Evolutionary conservation across 2,329 filamentous ascomycete species (phyloP), one percentile per base, ranked within the genome.

Genomic region (Leptographium galeiforme): DNA sequence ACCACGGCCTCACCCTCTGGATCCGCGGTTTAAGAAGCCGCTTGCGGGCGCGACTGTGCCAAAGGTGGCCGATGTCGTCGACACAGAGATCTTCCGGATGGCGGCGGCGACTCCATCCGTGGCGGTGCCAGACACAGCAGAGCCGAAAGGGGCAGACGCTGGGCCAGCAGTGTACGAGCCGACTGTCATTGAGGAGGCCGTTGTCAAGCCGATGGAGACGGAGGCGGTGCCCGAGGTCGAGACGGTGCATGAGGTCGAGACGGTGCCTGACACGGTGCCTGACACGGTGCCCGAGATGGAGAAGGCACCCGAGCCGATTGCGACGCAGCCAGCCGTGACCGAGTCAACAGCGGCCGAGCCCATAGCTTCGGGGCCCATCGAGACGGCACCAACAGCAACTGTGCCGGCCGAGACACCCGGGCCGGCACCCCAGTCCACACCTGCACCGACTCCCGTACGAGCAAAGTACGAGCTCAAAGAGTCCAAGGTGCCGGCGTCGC

Each of bases 401-500:
- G n/a, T n/a, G n/a, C n/a, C n/a, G n/a, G n/a, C n/a, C n/a, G 36
- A 41, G 13, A 11, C 51, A 18, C 19, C 14, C 12, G 16, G 7
- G 30, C 6, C n/a, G 36, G 30, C 25, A n/a, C n/a, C n/a, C 25
- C 25, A 25, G n/a, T 52, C 10, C 4, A 50, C 8, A 4, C 39
- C n/a, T 12, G 6, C 1, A 18, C 43, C 14, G 34, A 6, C 34
- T 10, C 34, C 34, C 2, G 8, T 8, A 18, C 39, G 14, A 11
- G 50, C 3, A 48, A 14, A 30, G 5, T 52, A 94, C 63, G 75
- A 85, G 56, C 81, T 98, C 65, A 78, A 85, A 53, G 91, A 97
- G 63, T 98, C 93, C 11, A 84, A 82, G 57, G 90, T 98, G 0
- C 93, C 93, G 1, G 87, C 93, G 0, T 89, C 89, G 8, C 82